phyloP scores from a whole-genome alignment of 495 filamentous ascomycete genomes.

The Pseudoneurospora amorphoporcata region DNA sequence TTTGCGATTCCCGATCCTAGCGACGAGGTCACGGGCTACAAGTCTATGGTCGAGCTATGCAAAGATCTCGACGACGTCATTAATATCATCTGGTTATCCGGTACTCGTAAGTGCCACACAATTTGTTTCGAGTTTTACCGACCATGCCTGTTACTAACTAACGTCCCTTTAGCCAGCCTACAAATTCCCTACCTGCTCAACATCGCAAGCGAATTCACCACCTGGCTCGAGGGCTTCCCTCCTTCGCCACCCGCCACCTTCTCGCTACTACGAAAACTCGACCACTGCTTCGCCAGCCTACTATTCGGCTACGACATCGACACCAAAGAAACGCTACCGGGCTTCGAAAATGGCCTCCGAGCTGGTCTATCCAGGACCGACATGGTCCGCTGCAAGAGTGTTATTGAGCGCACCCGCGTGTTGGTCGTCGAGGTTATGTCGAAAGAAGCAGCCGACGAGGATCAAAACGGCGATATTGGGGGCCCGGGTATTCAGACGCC shows the following conservation, averaged over 20 bases:
- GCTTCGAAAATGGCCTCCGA: constrained; percentile 48
- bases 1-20: constrained; percentile 43
- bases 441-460: constrained; percentile 24
- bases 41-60: constrained; percentile 54
- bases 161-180: constrained; percentile 48
- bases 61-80: constrained; percentile 60
- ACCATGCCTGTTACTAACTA: neutral
- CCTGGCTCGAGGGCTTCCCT: constrained; percentile 55
- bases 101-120: constrained; percentile 53
- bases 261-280: constrained; percentile 60
- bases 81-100: constrained; percentile 72
- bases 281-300: constrained; percentile 64
- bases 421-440: constrained; percentile 54
- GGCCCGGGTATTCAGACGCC: constrained; percentile 20
- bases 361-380: constrained; percentile 54
- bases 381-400: constrained; percentile 70
- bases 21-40: constrained; percentile 53
- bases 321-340: constrained; percentile 53
- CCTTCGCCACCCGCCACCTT: constrained; percentile 58
- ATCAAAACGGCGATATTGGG: constrained; percentile 28
- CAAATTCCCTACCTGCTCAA: constrained; percentile 75
- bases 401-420: constrained; percentile 61
- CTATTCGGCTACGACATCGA: constrained; percentile 56
- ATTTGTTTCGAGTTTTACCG: neutral
- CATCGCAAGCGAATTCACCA: constrained; percentile 57